phyloP scores from a whole-genome alignment of 495 filamentous ascomycete species.

The Hyaloscypha bicolor region DNA sequence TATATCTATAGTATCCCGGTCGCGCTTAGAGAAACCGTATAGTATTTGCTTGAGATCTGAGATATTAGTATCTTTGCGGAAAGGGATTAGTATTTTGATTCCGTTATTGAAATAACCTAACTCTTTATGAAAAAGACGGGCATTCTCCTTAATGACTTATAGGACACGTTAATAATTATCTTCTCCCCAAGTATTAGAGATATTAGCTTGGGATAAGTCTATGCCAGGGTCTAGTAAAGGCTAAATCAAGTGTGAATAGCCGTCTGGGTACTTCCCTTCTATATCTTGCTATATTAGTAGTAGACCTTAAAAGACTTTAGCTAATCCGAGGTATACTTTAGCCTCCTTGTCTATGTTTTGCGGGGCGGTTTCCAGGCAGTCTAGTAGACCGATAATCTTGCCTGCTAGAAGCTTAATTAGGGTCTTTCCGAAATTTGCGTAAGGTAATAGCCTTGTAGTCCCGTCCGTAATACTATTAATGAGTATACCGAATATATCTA shows the following conservation, averaged over 20 bases:
- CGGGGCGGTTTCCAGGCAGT: no score
- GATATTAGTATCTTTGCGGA: constrained; percentile 11
- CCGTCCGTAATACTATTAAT: no score
- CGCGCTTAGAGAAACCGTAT: not conserved
- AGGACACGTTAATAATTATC: not conserved
- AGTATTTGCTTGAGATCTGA: not conserved
- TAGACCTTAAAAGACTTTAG: no score
- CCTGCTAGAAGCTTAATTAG: no score
- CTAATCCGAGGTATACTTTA: no score
- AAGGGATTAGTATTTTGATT: constrained; percentile 19
- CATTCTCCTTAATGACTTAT: not conserved
- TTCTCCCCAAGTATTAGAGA: not conserved
- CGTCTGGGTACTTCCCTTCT: no score
- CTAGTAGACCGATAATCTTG: no score
- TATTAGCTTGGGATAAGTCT: not conserved
- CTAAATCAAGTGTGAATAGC: not conserved
- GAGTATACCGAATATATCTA: no score
- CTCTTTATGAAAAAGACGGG: constrained; percentile 9
- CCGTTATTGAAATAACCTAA: constrained; percentile 25
- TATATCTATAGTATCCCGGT: not conserved
- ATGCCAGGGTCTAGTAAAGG: not conserved
- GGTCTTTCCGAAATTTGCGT: no score
- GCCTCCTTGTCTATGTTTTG: not conserved
- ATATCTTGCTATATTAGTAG: no score
- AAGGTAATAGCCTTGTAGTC: no score